Evolutionary conservation across 1,284 basidiomycete genomes (phyloP), one percentile per base, ranked within the genome.

Genomic region (Takashimella tepidaria): DNA sequence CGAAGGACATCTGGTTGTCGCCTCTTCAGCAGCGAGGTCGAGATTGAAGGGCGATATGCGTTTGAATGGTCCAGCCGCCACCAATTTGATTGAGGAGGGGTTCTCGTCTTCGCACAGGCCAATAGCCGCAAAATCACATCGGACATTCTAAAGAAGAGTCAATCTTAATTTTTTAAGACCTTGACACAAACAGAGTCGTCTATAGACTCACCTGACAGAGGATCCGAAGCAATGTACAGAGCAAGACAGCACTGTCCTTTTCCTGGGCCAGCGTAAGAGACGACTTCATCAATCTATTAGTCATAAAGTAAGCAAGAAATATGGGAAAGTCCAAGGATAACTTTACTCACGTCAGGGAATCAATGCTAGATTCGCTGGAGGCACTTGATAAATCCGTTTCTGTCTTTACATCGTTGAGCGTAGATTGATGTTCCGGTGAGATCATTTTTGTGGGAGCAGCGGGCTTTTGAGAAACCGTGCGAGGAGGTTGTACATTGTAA

Each of bases 51-150:
- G 46, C 3, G 56, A 24, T 19, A 73, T 68, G 4, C 58, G 51
- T 16, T 64, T 58, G 55, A 61, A 66, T 1, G 60, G 53, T 0
- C 70, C 71, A 0, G 67, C 65, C 0, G 68, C 69, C 8, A 60
- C 58, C 4, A 73, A 57, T 4, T 61, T 57, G 24, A 68, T 8
- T 8, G 31, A 37, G 8, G 55, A 55, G 19, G 49, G 42, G 45
- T 67, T 61, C 5, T 52, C 51, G 10, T 63, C 60, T 26, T 65
- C 63, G 49, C 47, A 51, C 2, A 71, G 55, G 0, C 62, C 68
- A 8, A 71, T 66, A 0, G 71, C 71, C 3, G 67, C 69, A 50
- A 62, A 73, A 41, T 69, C 68, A 45, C 66, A 63, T 20, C 66
- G 61, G 13, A 59, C 49, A 31, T 37, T 37, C 31, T 44, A 19